Evolutionary conservation across 257 asterid genomes (phyloP).

Genomic region (Solanum chmielewskii): DNA sequence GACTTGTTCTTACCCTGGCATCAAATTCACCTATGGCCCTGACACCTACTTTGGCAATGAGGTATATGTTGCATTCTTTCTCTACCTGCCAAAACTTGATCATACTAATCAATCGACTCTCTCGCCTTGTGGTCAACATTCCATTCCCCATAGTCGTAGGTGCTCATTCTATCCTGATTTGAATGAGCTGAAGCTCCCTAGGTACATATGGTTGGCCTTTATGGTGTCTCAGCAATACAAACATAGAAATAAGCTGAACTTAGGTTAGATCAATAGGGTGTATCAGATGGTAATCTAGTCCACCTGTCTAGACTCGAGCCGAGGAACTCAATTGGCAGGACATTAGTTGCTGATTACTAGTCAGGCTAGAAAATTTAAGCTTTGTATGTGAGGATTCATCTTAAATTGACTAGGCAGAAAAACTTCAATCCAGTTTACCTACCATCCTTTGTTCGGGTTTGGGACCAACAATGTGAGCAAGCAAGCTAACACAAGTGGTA

Average conservation of each 20-base stretch:
- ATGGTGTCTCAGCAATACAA: neutral
- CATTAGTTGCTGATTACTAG: neutral
- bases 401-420: neutral
- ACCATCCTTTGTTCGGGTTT: neutral
- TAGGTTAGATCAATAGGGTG: neutral
- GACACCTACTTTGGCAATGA: slow-evolving; percentile 75
- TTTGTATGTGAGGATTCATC: neutral
- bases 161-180: neutral
- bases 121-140: neutral
- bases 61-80: slow-evolving; percentile 23
- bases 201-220: neutral
- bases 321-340: neutral
- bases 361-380: neutral
- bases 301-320: neutral
- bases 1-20: slow-evolving; percentile 98
- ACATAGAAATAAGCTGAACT: neutral
- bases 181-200: neutral
- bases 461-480: neutral
- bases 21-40: slow-evolving; percentile 85
- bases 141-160: neutral
- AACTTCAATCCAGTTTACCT: neutral
- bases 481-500: neutral
- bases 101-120: neutral
- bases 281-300: neutral
- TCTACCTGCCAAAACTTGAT: neutral